Evolutionary conservation across 345 rosid species (phyloP), one percentile per base, ranked within the genome.

Genomic region (Ricinus communis): DNA sequence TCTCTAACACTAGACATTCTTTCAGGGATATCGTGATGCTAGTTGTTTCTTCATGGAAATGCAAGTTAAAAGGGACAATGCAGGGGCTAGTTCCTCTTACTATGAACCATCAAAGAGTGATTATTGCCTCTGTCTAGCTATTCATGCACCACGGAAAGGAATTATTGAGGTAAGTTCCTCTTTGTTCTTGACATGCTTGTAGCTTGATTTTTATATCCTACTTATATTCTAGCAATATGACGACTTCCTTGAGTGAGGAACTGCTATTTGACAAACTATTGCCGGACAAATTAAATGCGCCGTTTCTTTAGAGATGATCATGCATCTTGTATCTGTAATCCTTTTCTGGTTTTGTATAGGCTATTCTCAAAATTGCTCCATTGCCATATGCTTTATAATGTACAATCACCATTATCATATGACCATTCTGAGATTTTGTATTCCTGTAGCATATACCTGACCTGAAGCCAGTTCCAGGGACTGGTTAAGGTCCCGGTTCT

Each of bases 131-230:
- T 95, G 98, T 82, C 83, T 95, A 69, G 97, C 97, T 24, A 95
- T 95, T 69, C 99, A 92, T 76, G 98, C 98, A 0, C 99, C 99
- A 68, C 87, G 93, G 45, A 95, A 95, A 78, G 96, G 99, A 79
- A 90, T 95, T 68, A 69, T 92, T 52, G 97, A 95, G 97, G 97
- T 93, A 73, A 38, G 10, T 51, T 65, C 12, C 31, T 40, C 40
- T n/a, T 16, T 11, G 22, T 36, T 68, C 3, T 36, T 9, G 8
- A 62, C 61, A 27, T 25, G 51, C 54, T 41, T 53, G 5, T 46
- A 30, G 6, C 30, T n/a, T n/a, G n/a, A n/a, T n/a, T 9, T n/a
- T 51, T 13, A 10, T 15, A 13, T 8, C 8, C 21, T 46, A 43
- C 71, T 41, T 24, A 22, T 21, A 4, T 45, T 61, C 46, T 45